Percentiles rank a stretch among this genome's conserved stretches.
phyloP scores from a whole-genome alignment of 148 eudicot species.

The Arbutus unedo region DNA sequence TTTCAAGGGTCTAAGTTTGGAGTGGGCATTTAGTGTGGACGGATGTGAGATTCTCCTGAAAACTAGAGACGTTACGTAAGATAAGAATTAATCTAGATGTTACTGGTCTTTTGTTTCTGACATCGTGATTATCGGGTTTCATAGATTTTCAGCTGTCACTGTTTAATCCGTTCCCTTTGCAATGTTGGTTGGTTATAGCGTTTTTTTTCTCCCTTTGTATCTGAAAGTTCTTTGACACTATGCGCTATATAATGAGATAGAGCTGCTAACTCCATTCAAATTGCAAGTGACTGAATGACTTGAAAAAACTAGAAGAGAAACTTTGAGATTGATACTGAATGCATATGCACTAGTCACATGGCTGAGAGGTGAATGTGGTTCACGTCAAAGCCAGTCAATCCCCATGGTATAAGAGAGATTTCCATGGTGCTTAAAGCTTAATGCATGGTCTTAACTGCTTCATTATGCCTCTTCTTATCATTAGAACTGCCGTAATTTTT shows the following conservation, averaged over 20 bases:
- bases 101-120: neutral
- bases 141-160: neutral
- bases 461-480: neutral
- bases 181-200: neutral
- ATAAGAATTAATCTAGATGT: neutral
- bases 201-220: neutral
- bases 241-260: neutral
- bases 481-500: neutral
- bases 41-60: neutral
- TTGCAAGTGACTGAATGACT: neutral
- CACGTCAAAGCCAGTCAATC: neutral
- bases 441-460: neutral
- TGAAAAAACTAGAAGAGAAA: neutral
- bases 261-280: neutral
- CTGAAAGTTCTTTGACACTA: neutral
- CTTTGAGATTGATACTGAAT: neutral
- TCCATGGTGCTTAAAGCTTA: neutral
- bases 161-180: neutral
- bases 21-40: neutral
- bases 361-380: neutral
- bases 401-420: neutral
- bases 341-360: neutral
- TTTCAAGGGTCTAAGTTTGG: neutral
- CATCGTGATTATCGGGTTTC: neutral
- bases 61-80: neutral